These are phyloP conservation scores for Coniochaeta sp. DNA, from an alignment of 2,329 filamentous ascomycete genomes.

Conservation along the genomic window DNA sequence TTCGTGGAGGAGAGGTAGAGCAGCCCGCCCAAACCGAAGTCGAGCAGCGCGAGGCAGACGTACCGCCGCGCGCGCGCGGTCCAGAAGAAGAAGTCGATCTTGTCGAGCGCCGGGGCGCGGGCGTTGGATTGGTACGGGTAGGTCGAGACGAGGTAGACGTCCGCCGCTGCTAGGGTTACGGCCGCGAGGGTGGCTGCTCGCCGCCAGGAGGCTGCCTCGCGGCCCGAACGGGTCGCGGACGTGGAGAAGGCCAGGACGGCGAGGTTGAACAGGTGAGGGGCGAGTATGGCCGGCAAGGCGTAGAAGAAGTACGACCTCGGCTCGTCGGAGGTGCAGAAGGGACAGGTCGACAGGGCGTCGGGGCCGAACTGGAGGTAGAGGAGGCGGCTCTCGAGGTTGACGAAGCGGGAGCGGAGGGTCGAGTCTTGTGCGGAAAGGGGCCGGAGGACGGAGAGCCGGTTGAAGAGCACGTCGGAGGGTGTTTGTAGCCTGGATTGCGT, in stretches of 20 bases:
- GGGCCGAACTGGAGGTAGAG: constrained; percentile 83
- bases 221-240: constrained; percentile 57
- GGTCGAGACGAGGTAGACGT: constrained; percentile 57
- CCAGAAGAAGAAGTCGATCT: constrained; percentile 70
- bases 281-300: constrained; percentile 63
- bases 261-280: constrained; percentile 77
- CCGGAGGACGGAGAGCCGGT: constrained; percentile 57
- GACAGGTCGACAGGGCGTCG: constrained; percentile 62
- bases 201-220: constrained; percentile 62
- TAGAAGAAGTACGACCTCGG: constrained; percentile 71
- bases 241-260: constrained; percentile 66
- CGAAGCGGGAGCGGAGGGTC: constrained; percentile 60
- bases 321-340: constrained; percentile 74
- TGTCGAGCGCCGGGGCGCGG: constrained; percentile 50
- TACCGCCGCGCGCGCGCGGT: constrained; percentile 55
- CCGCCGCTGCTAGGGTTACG: constrained; percentile 50
- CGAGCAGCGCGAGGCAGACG: constrained; percentile 55
- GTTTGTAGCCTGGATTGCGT: constrained; percentile 81
- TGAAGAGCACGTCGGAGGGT: constrained; percentile 78
- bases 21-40: constrained; percentile 55
- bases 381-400: constrained; percentile 63
- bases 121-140: constrained; percentile 63
- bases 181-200: constrained; percentile 59
- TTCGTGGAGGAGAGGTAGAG: constrained; percentile 76
- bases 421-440: constrained; percentile 55